Percentiles rank a stretch among this genome's conserved stretches.
Evolutionary conservation across 1,139 yeast species (phyloP).

Genomic region (Zygosaccharomyces sapae): DNA sequence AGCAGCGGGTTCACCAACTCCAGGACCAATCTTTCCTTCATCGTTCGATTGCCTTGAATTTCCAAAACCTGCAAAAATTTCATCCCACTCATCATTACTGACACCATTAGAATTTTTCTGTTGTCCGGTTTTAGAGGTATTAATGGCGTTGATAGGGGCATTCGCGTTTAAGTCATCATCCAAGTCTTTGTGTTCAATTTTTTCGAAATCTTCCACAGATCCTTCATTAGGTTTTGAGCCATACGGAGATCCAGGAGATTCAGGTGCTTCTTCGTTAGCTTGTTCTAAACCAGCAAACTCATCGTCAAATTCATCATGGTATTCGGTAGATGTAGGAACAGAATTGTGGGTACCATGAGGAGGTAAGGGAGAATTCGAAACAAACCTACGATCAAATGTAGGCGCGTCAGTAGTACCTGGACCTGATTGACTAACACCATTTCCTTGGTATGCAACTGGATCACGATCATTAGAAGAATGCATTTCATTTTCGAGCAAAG

Average conservation of each 20-base stretch:
- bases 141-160: conserved; percentile 40
- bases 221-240: conserved; percentile 30
- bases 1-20: conserved; percentile 2
- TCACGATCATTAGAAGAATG: background rate
- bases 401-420: background rate
- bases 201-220: conserved; percentile 29
- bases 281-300: conserved; percentile 51
- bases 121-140: conserved; percentile 4
- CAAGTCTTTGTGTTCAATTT: conserved; percentile 28
- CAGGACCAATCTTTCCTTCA: conserved; percentile 1
- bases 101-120: conserved; percentile 20
- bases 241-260: conserved; percentile 35
- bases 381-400: background rate
- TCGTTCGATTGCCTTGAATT: conserved; percentile 38
- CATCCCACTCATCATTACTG: conserved; percentile 84
- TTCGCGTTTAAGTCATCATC: conserved; percentile 33
- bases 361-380: conserved; percentile 9
- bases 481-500: background rate
- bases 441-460: background rate
- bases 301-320: conserved; percentile 40
- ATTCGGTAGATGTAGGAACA: background rate
- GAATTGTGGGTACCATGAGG: conserved; percentile 2
- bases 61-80: conserved; percentile 85
- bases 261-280: conserved; percentile 43
- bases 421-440: background rate